A percentile compares a stretch with the other conserved stretches of the same genome.
Evolutionary conservation across 169 alveolate species (phyloP).

Genomic region (Ichthyophthirius multifiliis): DNA sequence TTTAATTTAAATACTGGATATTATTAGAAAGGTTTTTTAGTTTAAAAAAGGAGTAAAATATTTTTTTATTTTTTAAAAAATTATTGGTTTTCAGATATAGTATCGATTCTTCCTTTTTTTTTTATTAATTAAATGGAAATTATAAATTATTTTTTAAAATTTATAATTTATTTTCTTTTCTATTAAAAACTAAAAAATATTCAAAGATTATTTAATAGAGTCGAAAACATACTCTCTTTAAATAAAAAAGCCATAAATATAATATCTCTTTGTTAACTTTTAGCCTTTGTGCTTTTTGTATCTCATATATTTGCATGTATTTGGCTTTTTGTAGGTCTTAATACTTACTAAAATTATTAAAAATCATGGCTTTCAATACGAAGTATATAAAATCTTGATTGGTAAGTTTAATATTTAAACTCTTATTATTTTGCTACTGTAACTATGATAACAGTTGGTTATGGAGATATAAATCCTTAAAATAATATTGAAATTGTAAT

Average conservation of each 20-base stretch:
- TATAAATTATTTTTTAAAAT: background rate
- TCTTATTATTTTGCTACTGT: slow-evolving; percentile 25
- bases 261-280: background rate
- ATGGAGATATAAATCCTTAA: slow-evolving; percentile 32
- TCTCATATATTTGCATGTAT: slow-evolving; percentile 27
- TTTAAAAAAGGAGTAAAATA: background rate
- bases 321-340: slow-evolving; percentile 29
- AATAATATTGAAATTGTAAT: slow-evolving; percentile 14
- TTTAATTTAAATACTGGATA: background rate
- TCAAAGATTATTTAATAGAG: background rate
- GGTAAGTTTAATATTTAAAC: slow-evolving; percentile 15
- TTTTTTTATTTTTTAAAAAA: background rate
- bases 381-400: background rate
- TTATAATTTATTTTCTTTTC: background rate
- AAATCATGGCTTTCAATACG: slow-evolving; percentile 4
- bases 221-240: background rate
- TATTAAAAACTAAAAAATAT: background rate
- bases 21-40: background rate
- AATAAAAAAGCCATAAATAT: background rate
- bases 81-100: background rate
- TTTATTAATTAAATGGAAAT: background rate
- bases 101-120: background rate
- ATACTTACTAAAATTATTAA: background rate
- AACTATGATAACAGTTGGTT: slow-evolving; percentile 33
- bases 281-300: slow-evolving; percentile 7